Evolutionary conservation across 345 rosid genomes (phyloP).

Genomic region (Nephelium lappaceum): DNA sequence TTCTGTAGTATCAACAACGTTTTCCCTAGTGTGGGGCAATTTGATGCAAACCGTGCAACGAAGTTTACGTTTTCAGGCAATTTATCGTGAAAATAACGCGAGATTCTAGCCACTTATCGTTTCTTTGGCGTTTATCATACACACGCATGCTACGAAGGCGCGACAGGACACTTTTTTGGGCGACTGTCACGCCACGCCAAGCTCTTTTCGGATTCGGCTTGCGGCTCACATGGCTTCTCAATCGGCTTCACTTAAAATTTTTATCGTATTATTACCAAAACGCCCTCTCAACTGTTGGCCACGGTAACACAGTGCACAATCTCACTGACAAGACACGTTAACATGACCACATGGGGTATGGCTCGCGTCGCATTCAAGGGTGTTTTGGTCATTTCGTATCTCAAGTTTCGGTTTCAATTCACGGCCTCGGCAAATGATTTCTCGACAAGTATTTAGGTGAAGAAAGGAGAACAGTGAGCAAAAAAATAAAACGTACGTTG

Average conservation of each 20-base stretch:
- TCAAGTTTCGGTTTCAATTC: neutral
- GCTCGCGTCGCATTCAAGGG: constrained; percentile 17
- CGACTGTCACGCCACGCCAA: constrained; percentile 28
- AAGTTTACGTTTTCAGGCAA: neutral
- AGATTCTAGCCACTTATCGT: neutral
- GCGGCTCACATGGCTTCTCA: constrained; percentile 23
- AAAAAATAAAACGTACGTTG: constrained; percentile 30
- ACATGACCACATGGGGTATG: neutral
- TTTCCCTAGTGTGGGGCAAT: too few species aligned
- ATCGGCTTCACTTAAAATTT: neutral
- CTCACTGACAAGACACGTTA: neutral
- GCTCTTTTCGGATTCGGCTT: constrained; percentile 1
- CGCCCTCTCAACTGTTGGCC: neutral
- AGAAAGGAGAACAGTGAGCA: constrained; percentile 39
- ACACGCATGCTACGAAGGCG: too few species aligned
- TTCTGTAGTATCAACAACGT: too few species aligned
- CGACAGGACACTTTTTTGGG: neutral
- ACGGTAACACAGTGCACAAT: neutral
- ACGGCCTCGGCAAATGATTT: constrained; percentile 41
- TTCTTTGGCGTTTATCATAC: neutral
- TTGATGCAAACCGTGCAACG: neutral
- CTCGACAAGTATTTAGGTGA: constrained; percentile 48
- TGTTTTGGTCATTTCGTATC: constrained; percentile 9
- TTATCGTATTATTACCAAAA: neutral
- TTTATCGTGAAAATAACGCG: constrained; percentile 8